Evolutionary conservation across 2,329 filamentous ascomycete genomes (phyloP).

Genomic region (Penicillium sp.): DNA sequence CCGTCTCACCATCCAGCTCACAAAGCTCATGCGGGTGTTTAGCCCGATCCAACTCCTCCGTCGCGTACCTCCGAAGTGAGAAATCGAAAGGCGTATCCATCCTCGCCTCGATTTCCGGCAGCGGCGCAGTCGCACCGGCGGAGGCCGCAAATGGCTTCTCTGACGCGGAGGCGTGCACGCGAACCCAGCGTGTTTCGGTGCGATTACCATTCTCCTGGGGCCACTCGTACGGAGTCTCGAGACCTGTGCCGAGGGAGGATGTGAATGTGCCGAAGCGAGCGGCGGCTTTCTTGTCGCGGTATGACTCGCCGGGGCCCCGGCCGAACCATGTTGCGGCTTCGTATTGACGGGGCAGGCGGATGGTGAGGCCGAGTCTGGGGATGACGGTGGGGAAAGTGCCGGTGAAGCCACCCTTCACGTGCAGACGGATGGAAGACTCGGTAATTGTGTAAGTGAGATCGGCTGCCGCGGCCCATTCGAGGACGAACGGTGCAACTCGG

Average conservation of each 20-base stretch:
- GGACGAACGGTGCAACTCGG: conserved; percentile 60
- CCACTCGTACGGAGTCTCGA: conserved; percentile 64
- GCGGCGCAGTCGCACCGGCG: neutral
- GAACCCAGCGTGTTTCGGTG: conserved; percentile 62
- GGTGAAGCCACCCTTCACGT: conserved; percentile 50
- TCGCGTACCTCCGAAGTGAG: conserved; percentile 57
- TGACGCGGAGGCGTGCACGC: conserved; percentile 18
- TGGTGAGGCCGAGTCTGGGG: conserved; percentile 63
- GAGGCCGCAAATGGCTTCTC: neutral
- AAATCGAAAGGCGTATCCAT: conserved; percentile 55
- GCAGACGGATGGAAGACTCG: conserved; percentile 37
- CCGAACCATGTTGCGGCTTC: conserved; percentile 62
- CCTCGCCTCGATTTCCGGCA: conserved; percentile 29
- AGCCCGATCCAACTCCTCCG: conserved; percentile 58
- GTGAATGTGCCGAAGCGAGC: conserved; percentile 59
- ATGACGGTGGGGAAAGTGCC: conserved; percentile 43
- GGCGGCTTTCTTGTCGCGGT: conserved; percentile 65
- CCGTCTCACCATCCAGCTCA: conserved; percentile 28
- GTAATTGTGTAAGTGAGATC: conserved; percentile 57
- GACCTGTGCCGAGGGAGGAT: conserved; percentile 36
- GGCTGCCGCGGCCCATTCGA: conserved; percentile 61
- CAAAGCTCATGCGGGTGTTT: conserved; percentile 65
- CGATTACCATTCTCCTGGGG: conserved; percentile 70
- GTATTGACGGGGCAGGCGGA: conserved; percentile 53
- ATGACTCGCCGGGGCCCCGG: conserved; percentile 66